A percentile compares a stretch with the other conserved stretches of the same genome.
Evolutionary conservation across 23 red algal genomes (phyloP).

Genomic region (Gracilaria caudata): DNA sequence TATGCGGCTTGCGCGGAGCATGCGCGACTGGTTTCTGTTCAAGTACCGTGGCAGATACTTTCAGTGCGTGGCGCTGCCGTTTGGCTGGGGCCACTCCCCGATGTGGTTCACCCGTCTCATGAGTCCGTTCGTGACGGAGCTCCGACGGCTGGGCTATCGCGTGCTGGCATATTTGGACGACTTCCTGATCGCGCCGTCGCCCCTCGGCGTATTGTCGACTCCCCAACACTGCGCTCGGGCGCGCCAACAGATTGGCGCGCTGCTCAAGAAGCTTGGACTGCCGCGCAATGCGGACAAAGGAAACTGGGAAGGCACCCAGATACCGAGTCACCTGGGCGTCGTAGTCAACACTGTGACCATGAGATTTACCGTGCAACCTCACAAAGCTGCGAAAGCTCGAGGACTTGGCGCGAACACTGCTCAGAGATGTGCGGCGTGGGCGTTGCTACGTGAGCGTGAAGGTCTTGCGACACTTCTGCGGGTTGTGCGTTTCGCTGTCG

Average conservation of each 20-base stretch:
- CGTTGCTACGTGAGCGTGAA: neutral
- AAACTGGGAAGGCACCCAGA: neutral
- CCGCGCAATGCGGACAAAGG: neutral
- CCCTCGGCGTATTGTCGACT: neutral
- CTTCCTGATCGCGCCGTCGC: conserved; percentile 3
- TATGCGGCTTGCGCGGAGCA: neutral
- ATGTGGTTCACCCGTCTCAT: conserved; percentile 32
- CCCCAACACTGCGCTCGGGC: neutral
- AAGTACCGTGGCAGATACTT: conserved; percentile 9
- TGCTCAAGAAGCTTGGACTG: neutral
- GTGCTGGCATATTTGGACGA: conserved; percentile 19
- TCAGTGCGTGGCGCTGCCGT: conserved; percentile 14
- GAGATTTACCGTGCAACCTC: neutral
- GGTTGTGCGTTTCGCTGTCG: conserved; percentile 18
- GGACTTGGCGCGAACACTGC: neutral
- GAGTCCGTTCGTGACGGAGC: neutral
- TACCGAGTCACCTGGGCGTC: neutral
- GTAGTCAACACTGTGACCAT: neutral
- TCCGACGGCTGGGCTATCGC: neutral
- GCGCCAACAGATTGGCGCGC: neutral
- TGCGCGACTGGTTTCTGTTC: conserved; percentile 40
- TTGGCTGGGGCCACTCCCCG: conserved; percentile 17
- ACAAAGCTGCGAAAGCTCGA: neutral
- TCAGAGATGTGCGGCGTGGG: neutral
- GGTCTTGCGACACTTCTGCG: conserved; percentile 7